These are phyloP conservation scores for Candida vartiovaarae DNA, from an alignment of 805 yeast genomes.

Conservation along the genomic window DNA sequence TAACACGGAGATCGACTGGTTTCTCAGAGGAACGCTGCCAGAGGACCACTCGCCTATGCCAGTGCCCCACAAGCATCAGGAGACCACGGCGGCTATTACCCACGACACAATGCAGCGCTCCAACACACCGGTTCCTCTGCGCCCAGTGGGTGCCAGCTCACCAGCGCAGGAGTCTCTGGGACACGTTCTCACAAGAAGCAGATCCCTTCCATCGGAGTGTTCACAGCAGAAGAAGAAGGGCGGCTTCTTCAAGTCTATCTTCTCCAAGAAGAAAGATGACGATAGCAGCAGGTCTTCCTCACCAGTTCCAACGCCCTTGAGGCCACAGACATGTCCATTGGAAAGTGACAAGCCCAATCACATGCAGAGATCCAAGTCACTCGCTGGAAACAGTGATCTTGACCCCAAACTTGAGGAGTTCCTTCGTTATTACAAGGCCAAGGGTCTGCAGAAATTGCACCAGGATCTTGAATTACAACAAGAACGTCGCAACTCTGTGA, in stretches of 20 bases:
- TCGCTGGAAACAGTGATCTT: slow-evolving; percentile 17
- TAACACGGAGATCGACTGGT: slow-evolving; percentile 45
- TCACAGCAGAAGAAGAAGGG: slow-evolving; percentile 24
- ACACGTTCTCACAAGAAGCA: slow-evolving; percentile 21
- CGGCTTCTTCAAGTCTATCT: slow-evolving; percentile 31
- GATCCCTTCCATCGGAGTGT: slow-evolving; percentile 22
- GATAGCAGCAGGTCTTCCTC: neutral
- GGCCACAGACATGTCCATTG: neutral
- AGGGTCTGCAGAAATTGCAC: slow-evolving; percentile 19
- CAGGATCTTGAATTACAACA: slow-evolving; percentile 7
- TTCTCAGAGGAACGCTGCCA: slow-evolving; percentile 30
- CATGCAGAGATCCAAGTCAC: slow-evolving; percentile 14
- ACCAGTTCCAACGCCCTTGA: neutral
- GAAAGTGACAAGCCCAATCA: neutral
- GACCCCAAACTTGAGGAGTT: slow-evolving; percentile 44
- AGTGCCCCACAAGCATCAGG: slow-evolving; percentile 3
- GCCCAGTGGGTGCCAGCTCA: slow-evolving; percentile 1
- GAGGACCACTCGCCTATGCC: slow-evolving; percentile 7
- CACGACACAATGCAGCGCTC: too few relatives aligned
- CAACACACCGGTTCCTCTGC: too few relatives aligned
- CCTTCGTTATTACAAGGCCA: slow-evolving; percentile 30
- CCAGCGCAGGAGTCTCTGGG: slow-evolving; percentile 7
- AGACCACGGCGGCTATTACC: neutral
- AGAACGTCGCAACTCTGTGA: neutral
- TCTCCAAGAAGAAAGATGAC: slow-evolving; percentile 22